Conservation (phyloP, 2,329 filamentous ascomycete genomes). For the Phialophora macrospora region DNA sequence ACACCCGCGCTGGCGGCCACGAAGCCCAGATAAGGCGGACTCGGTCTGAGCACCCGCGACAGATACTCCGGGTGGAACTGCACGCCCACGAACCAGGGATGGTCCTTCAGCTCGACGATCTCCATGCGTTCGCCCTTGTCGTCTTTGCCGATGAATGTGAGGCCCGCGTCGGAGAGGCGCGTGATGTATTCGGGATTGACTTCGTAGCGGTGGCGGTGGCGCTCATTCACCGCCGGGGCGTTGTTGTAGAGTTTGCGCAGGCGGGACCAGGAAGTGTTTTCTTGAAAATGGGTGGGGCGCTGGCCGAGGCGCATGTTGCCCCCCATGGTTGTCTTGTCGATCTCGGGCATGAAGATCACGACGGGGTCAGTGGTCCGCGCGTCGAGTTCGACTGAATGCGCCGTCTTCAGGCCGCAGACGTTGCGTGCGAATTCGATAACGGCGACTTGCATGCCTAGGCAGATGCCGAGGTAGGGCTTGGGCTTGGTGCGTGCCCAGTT, state of each 20-base stretch:
- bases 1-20: conserved; percentile 76
- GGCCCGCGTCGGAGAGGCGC: conserved; percentile 68
- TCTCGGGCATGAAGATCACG: conserved; percentile 92
- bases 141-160: conserved; percentile 80
- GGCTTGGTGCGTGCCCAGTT: conserved; percentile 84
- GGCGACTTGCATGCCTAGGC: conserved; percentile 89
- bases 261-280: conserved; percentile 75
- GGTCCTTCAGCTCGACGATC: conserved; percentile 78
- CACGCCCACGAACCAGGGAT: conserved; percentile 83
- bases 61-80: conserved; percentile 91
- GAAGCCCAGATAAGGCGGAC: conserved; percentile 80
- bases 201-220: conserved; percentile 88
- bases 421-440: conserved; percentile 87
- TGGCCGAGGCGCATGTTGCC: conserved; percentile 86
- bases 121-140: conserved; percentile 80
- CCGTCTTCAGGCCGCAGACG: conserved; percentile 66
- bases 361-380: conserved; percentile 66
- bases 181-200: conserved; percentile 81
- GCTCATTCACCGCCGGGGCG: conserved; percentile 63
- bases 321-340: conserved; percentile 74
- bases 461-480: conserved; percentile 84
- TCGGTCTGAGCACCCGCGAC: conserved; percentile 73
- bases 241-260: conserved; percentile 72
- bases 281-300: conserved; percentile 75
- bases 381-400: conserved; percentile 63